A percentile compares a stretch with the other conserved stretches of the same genome.
These are phyloP conservation scores for Penicillium brevicompactum DNA, from an alignment of 2,329 filamentous ascomycete species.

Conservation along the genomic window DNA sequence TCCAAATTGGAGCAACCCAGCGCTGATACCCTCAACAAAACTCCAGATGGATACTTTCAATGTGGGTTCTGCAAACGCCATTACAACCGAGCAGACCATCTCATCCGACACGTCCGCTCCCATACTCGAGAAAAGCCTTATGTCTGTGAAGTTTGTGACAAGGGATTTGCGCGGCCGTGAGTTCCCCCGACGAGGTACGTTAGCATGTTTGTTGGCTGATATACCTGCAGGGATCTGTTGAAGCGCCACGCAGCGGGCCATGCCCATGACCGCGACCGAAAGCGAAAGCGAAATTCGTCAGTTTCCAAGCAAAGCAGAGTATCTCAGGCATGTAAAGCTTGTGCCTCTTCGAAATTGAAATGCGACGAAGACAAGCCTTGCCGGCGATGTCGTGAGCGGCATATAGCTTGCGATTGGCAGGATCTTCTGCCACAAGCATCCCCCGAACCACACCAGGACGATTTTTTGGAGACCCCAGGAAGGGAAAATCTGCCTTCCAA, in stretches of 20 bases:
- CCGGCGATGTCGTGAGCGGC: conserved; percentile 53
- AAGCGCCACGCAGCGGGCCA: conserved; percentile 52
- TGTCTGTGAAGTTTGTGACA: conserved; percentile 34
- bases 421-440: conserved; percentile 20
- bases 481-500: background rate
- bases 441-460: conserved; percentile 18
- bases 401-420: conserved; percentile 46
- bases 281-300: conserved; percentile 24
- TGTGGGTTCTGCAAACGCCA: conserved; percentile 56
- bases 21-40: conserved; percentile 13
- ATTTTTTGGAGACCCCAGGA: conserved; percentile 1
- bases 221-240: conserved; percentile 44
- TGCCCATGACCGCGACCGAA: conserved; percentile 38
- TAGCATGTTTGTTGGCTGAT: background rate
- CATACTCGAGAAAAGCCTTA: conserved; percentile 38
- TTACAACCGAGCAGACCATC: conserved; percentile 56
- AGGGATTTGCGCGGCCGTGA: conserved; percentile 36
- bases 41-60: conserved; percentile 43
- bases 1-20: background rate
- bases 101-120: conserved; percentile 56
- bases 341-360: conserved; percentile 55
- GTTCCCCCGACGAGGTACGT: conserved; percentile 4
- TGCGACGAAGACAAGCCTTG: conserved; percentile 60
- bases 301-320: conserved; percentile 39
- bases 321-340: conserved; percentile 55